Conservation (phyloP, 169 alveolate genomes). For the Sarcocystis neurona region DNA sequence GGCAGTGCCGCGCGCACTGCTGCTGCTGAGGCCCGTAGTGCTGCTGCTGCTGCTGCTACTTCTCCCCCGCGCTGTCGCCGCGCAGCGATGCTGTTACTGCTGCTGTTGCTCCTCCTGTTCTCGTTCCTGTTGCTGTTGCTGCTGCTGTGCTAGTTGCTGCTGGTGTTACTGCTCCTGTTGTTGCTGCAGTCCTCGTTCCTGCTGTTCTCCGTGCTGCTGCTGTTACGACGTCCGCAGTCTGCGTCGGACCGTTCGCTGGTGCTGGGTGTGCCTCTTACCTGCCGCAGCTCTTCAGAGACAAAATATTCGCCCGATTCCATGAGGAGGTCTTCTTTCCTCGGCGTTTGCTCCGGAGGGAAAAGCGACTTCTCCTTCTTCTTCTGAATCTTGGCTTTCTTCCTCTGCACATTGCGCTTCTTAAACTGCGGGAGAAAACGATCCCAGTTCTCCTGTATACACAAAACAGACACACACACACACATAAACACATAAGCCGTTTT, state of each 20-base stretch:
- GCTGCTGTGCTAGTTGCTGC: neutral
- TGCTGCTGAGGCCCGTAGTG: too few species aligned
- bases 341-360: constrained; percentile 95
- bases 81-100: too few species aligned
- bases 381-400: constrained; percentile 74
- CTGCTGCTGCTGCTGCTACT: too few species aligned
- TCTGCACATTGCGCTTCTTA: constrained; percentile 93
- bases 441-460: constrained; percentile 87
- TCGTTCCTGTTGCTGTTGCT: neutral
- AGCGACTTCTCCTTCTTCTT: constrained; percentile 88
- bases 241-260: neutral
- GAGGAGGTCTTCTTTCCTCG: constrained; percentile 97
- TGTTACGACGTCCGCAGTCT: neutral
- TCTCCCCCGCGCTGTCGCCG: too few species aligned
- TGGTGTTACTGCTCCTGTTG: neutral
- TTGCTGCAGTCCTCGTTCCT: neutral
- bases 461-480: neutral
- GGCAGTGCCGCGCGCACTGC: too few species aligned
- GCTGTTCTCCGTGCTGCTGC: neutral
- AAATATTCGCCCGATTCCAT: constrained; percentile 98
- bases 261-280: neutral
- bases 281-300: constrained; percentile 73
- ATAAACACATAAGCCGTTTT: neutral
- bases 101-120: neutral
- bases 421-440: constrained; percentile 97